Base-by-base conservation (phyloP, 192 early-diverging fungal genomes). In the Diversispora epigaea region DNA sequence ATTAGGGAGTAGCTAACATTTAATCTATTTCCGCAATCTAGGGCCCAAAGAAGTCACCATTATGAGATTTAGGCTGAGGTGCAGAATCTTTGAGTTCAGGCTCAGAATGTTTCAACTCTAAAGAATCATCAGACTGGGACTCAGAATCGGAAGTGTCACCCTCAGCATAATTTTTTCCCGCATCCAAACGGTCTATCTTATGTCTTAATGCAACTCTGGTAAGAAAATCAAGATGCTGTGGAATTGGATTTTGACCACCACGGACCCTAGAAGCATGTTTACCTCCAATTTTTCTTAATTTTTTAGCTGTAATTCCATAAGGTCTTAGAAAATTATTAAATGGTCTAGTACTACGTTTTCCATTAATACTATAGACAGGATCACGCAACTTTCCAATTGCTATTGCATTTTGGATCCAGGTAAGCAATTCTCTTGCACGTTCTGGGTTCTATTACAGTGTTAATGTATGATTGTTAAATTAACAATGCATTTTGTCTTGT, bases 61-160 rank as follows among this genome's bases (percentile, higher is more conserved):
- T n/a, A n/a, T n/a, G n/a, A n/a, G n/a, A n/a, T n/a, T n/a, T n/a
- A n/a, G n/a, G n/a, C n/a, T n/a, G n/a, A n/a, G 11, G 11, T 15
- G 55, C 55, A 15, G 4, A 19, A 39, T 19, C 6, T 61, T 61
- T 14, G 6, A 25, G 65, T 67, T 67, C 65, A 46, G 65, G 65
- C 17, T 67, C 65, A 12, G 65, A 17, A 70, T 70, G n/a, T n/a
- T n/a, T n/a, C n/a, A n/a, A n/a, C n/a, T n/a, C n/a, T n/a, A n/a
- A n/a, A n/a, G n/a, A n/a, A n/a, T n/a, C n/a, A n/a, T n/a, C 68
- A 22, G 68, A 19, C 25, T 70, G 7, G 25, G 25, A 17, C 10
- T 70, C 68, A 54, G 68, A 70, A 70, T 70, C 68, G 22, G 50
- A 70, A 70, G 70, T 72, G 43, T 72, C 70, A 58, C 70, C 70